These are phyloP conservation scores for Apophysomyces sp. DNA, from an alignment of 371 early-diverging fungal genomes.

Conservation along the genomic window DNA sequence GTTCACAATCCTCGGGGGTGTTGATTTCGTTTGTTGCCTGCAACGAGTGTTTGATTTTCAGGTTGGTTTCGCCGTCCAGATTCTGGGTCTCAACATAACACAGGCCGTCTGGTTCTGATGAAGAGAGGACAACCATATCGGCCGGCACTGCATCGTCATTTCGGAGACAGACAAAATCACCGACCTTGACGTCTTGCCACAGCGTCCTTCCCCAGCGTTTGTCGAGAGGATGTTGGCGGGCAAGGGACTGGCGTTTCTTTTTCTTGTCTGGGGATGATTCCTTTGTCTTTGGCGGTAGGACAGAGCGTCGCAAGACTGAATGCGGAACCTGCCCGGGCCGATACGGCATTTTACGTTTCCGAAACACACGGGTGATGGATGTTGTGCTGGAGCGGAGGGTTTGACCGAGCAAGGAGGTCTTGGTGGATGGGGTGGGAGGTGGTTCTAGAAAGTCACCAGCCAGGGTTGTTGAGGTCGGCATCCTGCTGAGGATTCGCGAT, in stretches of 20 bases:
- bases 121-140: slow-evolving; percentile 70
- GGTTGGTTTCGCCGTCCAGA: slow-evolving; percentile 87
- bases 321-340: slow-evolving; percentile 54
- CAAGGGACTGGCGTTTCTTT: slow-evolving; percentile 10
- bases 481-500: background rate
- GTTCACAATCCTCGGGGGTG: slow-evolving; percentile 56
- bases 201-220: slow-evolving; percentile 51
- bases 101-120: slow-evolving; percentile 63
- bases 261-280: slow-evolving; percentile 7
- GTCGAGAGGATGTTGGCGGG: slow-evolving; percentile 29
- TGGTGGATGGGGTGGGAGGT: slow-evolving; percentile 8
- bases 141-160: slow-evolving; percentile 94
- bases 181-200: slow-evolving; percentile 89
- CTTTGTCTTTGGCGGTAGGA: background rate
- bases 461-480: slow-evolving; percentile 1
- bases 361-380: slow-evolving; percentile 27
- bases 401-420: slow-evolving; percentile 9
- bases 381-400: slow-evolving; percentile 19
- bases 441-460: slow-evolving; percentile 8
- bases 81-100: slow-evolving; percentile 86
- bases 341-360: slow-evolving; percentile 36
- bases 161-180: slow-evolving; percentile 85
- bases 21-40: slow-evolving; percentile 50
- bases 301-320: slow-evolving; percentile 36
- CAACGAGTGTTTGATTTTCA: slow-evolving; percentile 62